phyloP scores from a whole-genome alignment of 2,329 filamentous ascomycete species.

The Hypoxylon rubiginosum region DNA sequence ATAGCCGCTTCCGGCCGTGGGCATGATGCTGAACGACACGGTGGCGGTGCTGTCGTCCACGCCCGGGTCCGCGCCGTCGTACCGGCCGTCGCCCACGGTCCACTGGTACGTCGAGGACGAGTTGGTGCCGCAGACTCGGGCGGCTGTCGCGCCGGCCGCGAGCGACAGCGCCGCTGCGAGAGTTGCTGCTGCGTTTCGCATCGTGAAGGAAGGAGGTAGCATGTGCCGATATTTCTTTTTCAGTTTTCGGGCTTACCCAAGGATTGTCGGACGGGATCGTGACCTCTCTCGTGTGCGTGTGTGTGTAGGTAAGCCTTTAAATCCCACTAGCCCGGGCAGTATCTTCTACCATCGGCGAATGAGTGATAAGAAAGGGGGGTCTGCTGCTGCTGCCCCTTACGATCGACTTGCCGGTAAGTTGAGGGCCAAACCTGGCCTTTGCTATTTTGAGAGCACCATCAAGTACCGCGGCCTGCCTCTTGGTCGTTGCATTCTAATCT shows the following conservation, averaged over 20 bases:
- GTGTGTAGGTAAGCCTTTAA: slow-evolving; percentile 4
- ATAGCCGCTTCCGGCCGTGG: slow-evolving; percentile 30
- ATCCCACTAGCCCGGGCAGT: background rate
- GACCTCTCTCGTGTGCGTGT: background rate
- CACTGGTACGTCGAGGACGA: slow-evolving; percentile 44
- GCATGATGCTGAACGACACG: slow-evolving; percentile 49
- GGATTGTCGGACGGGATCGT: background rate
- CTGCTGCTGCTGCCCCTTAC: background rate
- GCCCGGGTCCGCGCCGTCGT: slow-evolving; percentile 47
- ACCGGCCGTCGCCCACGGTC: slow-evolving; percentile 50
- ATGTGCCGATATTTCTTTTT: slow-evolving; percentile 56
- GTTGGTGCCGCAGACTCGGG: slow-evolving; percentile 45
- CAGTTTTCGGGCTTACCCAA: background rate
- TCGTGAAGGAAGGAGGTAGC: slow-evolving; percentile 50
- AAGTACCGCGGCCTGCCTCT: slow-evolving; percentile 28
- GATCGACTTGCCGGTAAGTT: background rate
- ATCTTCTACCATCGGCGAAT: background rate
- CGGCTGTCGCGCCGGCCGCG: slow-evolving; percentile 36
- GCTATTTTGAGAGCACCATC: slow-evolving; percentile 31
- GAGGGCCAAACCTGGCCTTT: slow-evolving; percentile 11
- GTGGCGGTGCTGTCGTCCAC: slow-evolving; percentile 44
- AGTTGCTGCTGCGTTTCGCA: slow-evolving; percentile 40
- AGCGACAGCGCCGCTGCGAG: slow-evolving; percentile 27
- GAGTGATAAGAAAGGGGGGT: slow-evolving; percentile 19
- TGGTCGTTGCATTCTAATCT: slow-evolving; percentile 38